Percentiles rank a stretch among this genome's conserved stretches.
phyloP scores from a whole-genome alignment of 805 yeast species.

The Komagataella phaffii region DNA sequence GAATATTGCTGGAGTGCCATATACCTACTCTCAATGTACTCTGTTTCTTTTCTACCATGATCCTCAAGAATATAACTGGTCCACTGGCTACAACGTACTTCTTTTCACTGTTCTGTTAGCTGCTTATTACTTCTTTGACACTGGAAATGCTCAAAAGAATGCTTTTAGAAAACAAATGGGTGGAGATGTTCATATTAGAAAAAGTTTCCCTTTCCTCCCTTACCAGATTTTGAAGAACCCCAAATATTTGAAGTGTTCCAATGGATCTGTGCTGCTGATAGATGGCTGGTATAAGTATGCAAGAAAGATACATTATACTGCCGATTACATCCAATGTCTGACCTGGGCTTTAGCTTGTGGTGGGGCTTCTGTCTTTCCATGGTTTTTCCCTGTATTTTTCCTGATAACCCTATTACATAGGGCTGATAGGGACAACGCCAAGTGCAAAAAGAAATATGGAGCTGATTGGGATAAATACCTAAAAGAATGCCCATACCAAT shows the following conservation, averaged over 20 bases:
- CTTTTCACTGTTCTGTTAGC: constrained; percentile 42
- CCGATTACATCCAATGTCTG: constrained; percentile 78
- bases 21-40: constrained; percentile 92
- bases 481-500: constrained; percentile 81
- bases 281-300: constrained; percentile 95
- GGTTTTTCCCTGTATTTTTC: constrained; percentile 93
- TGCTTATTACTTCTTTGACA: constrained; percentile 89
- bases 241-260: constrained; percentile 67
- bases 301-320: constrained; percentile 90
- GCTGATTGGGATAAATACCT: constrained; percentile 84
- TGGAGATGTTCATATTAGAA: constrained; percentile 68
- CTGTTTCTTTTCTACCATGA: constrained; percentile 71
- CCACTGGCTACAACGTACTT: constrained; percentile 40
- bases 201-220: constrained; percentile 89
- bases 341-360: constrained; percentile 94
- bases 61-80: constrained; percentile 73
- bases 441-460: constrained; percentile 82
- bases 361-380: constrained; percentile 75
- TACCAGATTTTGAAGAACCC: constrained; percentile 76
- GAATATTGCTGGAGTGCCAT: constrained; percentile 99
- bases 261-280: constrained; percentile 73
- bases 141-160: constrained; percentile 91
- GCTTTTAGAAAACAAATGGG: constrained; percentile 73
- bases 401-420: constrained; percentile 79
- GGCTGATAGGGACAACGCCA: constrained; percentile 74